Evolutionary conservation across 1,139 yeast species (phyloP), one percentile per base, ranked within the genome.

Genomic region (Casaregolazyma suthepensis): DNA sequence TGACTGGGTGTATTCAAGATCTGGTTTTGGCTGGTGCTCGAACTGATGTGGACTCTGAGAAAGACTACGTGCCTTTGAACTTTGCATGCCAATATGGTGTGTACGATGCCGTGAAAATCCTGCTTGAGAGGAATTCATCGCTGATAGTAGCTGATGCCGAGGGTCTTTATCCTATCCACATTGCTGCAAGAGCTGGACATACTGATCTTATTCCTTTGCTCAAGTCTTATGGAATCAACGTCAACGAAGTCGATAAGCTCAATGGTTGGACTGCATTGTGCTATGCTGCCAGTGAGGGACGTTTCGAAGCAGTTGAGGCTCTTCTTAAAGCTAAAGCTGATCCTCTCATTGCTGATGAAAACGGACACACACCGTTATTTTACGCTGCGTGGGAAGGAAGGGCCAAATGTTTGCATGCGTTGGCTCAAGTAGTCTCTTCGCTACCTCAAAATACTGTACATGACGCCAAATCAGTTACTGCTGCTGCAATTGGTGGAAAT

Each of bases 321-420:
- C 75, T 93, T 54, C 78, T 93, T 15, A 79, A 79, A 37, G 80
- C 76, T 53, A 90, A 93, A 3, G 96, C 97, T 0, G 79, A 81
- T 55, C 76, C 85, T 52, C 80, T 81, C 57, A 69, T 86, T 18
- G 75, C 81, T n/a, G 99, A 93, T 69, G 95, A 85, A 57, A 89
- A 89, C 59, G 89, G 93, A 1, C 80, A 80, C 61, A 81, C 86
- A 54, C 96, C 96, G 0, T 72, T 91, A 49, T 93, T 87, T 66
- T 88, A 91, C 66, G 93, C 98, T 48, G 87, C 91, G 29, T 88
- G 96, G 79, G 97, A 91, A 67, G 98, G 99, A 15, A 93, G 90
- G 65, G 81, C 89, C 44, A 79, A 76, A 20, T 93, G 89, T 2
- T 73, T 91, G 60, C 86, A 88, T 67, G 84, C 83, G 31, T 72